A percentile compares a stretch with the other conserved stretches of the same genome.
Evolutionary conservation across 148 eudicot genomes (phyloP).

Genomic region (Amaranthus cruentus): DNA sequence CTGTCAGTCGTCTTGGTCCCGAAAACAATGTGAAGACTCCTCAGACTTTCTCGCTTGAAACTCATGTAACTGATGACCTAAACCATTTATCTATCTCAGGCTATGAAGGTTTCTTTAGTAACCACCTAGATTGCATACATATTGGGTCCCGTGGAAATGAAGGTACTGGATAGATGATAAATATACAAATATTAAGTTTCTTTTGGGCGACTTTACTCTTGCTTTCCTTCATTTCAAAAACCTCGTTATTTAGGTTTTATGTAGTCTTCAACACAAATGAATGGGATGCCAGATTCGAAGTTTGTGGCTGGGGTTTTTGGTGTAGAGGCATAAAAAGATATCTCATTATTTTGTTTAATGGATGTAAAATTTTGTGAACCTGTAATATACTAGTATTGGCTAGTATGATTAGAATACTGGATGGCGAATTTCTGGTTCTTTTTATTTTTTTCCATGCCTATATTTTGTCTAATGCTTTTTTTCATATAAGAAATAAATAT

Average conservation of each 20-base stretch:
- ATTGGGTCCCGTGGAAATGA: slow-evolving; percentile 67
- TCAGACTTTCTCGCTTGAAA: slow-evolving; percentile 28
- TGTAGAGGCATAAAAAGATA: not conserved
- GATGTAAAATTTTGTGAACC: no score
- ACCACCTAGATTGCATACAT: slow-evolving; percentile 44
- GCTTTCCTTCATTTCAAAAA: not conserved
- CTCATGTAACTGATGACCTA: slow-evolving; percentile 31
- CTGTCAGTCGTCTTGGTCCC: slow-evolving; percentile 36
- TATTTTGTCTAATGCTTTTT: no score
- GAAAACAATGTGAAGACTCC: slow-evolving; percentile 32
- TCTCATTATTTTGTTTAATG: not conserved
- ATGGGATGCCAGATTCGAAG: not conserved
- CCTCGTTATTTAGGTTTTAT: not conserved
- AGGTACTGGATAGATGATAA: slow-evolving; percentile 39
- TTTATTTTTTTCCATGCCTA: not conserved
- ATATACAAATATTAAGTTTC: not conserved
- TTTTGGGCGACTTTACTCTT: not conserved
- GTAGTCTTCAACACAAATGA: not conserved
- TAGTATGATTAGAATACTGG: not conserved
- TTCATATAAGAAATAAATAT: not conserved
- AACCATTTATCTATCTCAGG: slow-evolving; percentile 33
- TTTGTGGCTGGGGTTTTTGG: not conserved
- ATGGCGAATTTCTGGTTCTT: not conserved
- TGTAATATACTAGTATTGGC: not conserved
- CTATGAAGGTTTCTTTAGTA: slow-evolving; percentile 26